Evolutionary conservation across 169 alveolate genomes (phyloP), one percentile per base, ranked within the genome.

Genomic region (Eimeria maxima): DNA sequence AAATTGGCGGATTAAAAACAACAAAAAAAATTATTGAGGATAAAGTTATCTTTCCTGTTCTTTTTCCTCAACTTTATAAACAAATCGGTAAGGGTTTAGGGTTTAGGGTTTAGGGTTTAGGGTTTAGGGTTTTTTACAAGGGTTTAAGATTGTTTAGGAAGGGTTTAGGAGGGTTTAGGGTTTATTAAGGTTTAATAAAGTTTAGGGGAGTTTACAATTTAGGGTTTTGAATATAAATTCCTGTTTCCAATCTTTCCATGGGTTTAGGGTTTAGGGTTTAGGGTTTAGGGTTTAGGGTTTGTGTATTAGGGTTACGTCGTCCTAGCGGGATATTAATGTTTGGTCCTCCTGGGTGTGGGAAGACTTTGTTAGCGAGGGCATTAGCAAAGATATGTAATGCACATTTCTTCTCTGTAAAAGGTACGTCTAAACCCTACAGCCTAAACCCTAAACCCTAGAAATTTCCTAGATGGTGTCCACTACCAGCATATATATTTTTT

Each of bases 281-380:
- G 88, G 88, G 88, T 44, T 44, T 45, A 44, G 88, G 53, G 53
- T 45, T 44, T 45, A 45, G 88, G 88, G 88, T 44, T 44, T 45
- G 73, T 4, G 69, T 8, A 2, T 80, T 95, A 97, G 98, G 97
- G 45, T 96, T 99, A 4, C 98, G 97, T 20, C 98, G 99, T 5
- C 99, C 99, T 20, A 98, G 96, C 42, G 97, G 97, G 16, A 95
- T 97, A 29, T 92, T 97, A 24, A 95, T 97, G 73, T 95, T 89
- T 69, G 98, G 98, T 7, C 98, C 98, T 13, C 98, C 98, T 8
- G 98, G 98, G 44, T 99, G 99, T 78, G 99, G 99, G 50, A 99
- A 99, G 97, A 99, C 99, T 8, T 98, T 99, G 69, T 98, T 99
- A 90, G 99, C 99, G 8, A 98, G 99, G 97, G 99, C 99, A 50